Evolutionary conservation across 1,139 yeast genomes (phyloP).

Genomic region (Taphrina wiesneri): DNA sequence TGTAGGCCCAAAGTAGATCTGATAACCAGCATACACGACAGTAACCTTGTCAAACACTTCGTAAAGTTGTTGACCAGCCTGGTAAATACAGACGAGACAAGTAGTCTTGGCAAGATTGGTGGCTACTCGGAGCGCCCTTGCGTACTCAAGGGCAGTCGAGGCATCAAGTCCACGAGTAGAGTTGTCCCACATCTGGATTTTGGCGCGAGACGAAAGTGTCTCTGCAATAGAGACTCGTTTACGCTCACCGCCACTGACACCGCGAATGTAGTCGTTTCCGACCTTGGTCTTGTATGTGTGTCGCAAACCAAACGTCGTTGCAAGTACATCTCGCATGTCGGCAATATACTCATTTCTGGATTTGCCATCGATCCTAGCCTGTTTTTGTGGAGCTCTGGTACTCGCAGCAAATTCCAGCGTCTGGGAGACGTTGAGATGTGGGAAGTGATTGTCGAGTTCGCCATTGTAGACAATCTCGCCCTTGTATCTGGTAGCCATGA

Average conservation of each 20-base stretch:
- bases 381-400: slow-evolving; percentile 63
- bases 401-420: slow-evolving; percentile 66
- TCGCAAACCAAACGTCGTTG: slow-evolving; percentile 70
- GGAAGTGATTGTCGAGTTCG: slow-evolving; percentile 57
- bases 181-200: slow-evolving; percentile 69
- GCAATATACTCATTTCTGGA: slow-evolving; percentile 59
- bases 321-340: slow-evolving; percentile 63
- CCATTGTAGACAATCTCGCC: slow-evolving; percentile 75
- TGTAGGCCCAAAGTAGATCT: slow-evolving; percentile 62
- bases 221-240: slow-evolving; percentile 80
- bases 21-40: slow-evolving; percentile 60
- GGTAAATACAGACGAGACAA: slow-evolving; percentile 61
- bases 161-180: slow-evolving; percentile 80
- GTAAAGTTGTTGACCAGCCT: slow-evolving; percentile 68
- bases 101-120: slow-evolving; percentile 59
- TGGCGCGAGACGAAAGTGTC: slow-evolving; percentile 59
- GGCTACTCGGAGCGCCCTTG: slow-evolving; percentile 62
- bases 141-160: slow-evolving; percentile 68
- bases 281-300: slow-evolving; percentile 69
- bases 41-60: slow-evolving; percentile 65
- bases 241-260: slow-evolving; percentile 84
- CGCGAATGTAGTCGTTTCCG: slow-evolving; percentile 70
- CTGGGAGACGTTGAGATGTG: slow-evolving; percentile 70
- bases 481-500: slow-evolving; percentile 55
- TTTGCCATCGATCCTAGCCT: slow-evolving; percentile 56